Conservation (phyloP, 306 rosid species). For the Bauhinia variegata region DNA sequence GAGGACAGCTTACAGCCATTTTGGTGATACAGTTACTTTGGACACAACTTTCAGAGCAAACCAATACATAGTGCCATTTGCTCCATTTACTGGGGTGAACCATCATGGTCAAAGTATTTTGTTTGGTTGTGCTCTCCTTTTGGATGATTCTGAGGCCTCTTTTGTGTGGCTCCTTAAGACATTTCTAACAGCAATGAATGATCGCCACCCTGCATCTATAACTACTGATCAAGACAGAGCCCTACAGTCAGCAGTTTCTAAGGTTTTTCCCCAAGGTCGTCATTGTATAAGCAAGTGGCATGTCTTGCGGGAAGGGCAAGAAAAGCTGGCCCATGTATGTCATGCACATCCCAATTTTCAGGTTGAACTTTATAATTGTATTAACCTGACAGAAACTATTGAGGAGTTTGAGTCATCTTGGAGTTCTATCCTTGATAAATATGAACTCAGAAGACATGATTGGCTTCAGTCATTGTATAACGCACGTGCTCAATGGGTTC, state of each 20-base stretch:
- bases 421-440: constrained; percentile 77
- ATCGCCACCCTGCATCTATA: constrained; percentile 72
- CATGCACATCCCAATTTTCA: constrained; percentile 75
- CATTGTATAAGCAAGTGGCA: constrained; percentile 87
- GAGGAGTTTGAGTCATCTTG: constrained; percentile 93
- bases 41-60: constrained; percentile 76
- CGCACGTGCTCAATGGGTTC: constrained; percentile 89
- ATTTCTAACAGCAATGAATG: constrained; percentile 85
- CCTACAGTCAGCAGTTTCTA: constrained; percentile 75
- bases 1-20: constrained; percentile 77
- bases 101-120: constrained; percentile 85
- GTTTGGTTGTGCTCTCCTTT: constrained; percentile 91
- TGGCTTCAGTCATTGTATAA: constrained; percentile 78
- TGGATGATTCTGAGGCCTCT: constrained; percentile 89
- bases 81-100: constrained; percentile 85
- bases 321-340: constrained; percentile 80
- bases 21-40: constrained; percentile 77
- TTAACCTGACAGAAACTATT: constrained; percentile 87
- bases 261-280: constrained; percentile 82
- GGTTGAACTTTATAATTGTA: constrained; percentile 84
- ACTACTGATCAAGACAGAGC: constrained; percentile 82
- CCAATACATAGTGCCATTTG: constrained; percentile 82
- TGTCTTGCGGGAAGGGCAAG: constrained; percentile 93
- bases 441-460: constrained; percentile 78
- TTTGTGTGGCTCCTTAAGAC: constrained; percentile 84